Base-by-base conservation (phyloP, 139 green algal genomes). In the Gonium pectorale region DNA sequence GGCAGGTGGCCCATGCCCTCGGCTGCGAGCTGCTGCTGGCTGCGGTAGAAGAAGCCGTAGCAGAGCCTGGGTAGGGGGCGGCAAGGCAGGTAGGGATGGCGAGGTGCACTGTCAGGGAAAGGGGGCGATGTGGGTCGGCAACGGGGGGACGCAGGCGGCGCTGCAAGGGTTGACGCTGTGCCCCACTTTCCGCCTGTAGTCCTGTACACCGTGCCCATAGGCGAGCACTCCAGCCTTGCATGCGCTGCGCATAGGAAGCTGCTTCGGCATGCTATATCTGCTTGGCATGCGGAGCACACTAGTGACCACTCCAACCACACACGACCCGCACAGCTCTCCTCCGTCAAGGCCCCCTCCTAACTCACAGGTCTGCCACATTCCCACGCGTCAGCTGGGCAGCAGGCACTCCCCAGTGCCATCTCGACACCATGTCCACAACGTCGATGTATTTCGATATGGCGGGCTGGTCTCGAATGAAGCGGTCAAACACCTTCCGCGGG, bases 301-400 rank as follows among this genome's bases (percentile, higher is more conserved):
- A n/a, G n/a, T n/a, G n/a, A n/a, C n/a, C n/a, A n/a, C n/a, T n/a
- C n/a, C n/a, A n/a, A n/a, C n/a, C n/a, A n/a, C n/a, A n/a, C n/a
- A n/a, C n/a, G n/a, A n/a, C n/a, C n/a, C n/a, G n/a, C n/a, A n/a
- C n/a, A 35, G 29, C 26, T 38, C 19, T 67, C 15, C 29, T 67
- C 29, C 19, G 29, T 31, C 15, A 67, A 67, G 59, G 8, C 8
- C 22, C 21, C 13, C 9, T 17, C 66, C 4, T 24, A 41, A 68
- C 77, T 73, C 33, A 83, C 54, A 92, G 72, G 49, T 92, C 78
- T 2, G 85, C 73, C 3, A 90, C 83, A 49, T 92, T 90, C 13
- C 83, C 71, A 1, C 64, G 41, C 8, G 83, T 89, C 33, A 92
- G 79, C 38, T 78, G 0, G 1, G 82, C 49, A 2, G 86, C 24